Base-by-base conservation (phyloP, 2,329 filamentous ascomycete species). In the Pseudogymnoascus sp. region DNA sequence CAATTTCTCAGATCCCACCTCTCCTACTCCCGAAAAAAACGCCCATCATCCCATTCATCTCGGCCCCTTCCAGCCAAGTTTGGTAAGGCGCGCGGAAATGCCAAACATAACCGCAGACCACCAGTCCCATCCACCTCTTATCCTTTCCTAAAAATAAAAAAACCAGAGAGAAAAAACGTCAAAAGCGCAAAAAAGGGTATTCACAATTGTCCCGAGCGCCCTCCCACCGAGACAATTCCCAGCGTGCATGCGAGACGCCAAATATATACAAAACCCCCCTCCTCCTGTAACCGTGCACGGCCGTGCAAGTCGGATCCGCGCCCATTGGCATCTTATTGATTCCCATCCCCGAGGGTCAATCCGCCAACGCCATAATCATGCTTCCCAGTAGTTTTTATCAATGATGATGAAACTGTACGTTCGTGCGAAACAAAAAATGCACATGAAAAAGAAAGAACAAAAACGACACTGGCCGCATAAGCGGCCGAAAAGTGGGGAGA, bases 271-370 rank as follows among this genome's bases (percentile, higher is more conserved):
- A 33, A 55, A 31, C 14, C 45, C n/a, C 25, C 25, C 45, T 55
- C 45, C 45, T 8, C 45, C 45, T 55, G 8, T 55, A 33, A 18
- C 45, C 45, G 18, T 55, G 45, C 45, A 55, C 45, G n/a, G 25
- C n/a, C 25, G n/a, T 55, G 25, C 45, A 55, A n/a, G 45, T 55
- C 45, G 11, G 18, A 33, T n/a, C 45, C n/a, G n/a, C 45, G 25
- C 45, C 45, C 45, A 55, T 55, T 55, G 45, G 45, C 45, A 55
- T 55, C 45, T 25, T 55, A 55, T 55, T 55, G 45, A 55, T 55
- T 55, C 49, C 49, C 49, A 55, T 55, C 49, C 28, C 49, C 49
- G n/a, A 55, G 49, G 49, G 49, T 33, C 28, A 55, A 55, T 55
- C 28, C 49, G 25, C 49, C 25, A 55, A 55, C 49, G 49, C 49